Percentiles rank a stretch among this genome's conserved stretches.
Evolutionary conservation across 345 rosid genomes (phyloP).

Genomic region (Leavenworthia alabamica): DNA sequence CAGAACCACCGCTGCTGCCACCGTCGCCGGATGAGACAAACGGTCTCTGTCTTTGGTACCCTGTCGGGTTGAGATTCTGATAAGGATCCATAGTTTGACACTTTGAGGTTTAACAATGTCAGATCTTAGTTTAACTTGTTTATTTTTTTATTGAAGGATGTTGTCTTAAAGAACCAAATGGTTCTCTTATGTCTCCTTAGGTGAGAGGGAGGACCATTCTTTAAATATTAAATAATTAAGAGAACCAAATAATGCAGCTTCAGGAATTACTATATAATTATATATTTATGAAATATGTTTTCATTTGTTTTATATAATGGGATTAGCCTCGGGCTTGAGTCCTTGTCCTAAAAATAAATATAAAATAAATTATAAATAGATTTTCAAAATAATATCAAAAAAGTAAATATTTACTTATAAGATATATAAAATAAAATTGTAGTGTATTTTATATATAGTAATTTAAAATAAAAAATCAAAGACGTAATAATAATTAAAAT

Average conservation of each 20-base stretch:
- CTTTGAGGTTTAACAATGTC: constrained; percentile 21
- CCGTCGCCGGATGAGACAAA: constrained; percentile 13
- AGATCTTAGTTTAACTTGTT: constrained; percentile 17
- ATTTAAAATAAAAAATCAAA: too few species aligned
- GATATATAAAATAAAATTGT: too few species aligned
- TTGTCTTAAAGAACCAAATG: constrained; percentile 29
- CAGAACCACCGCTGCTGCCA: constrained; percentile 21
- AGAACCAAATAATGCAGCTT: constrained; percentile 31
- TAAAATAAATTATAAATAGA: too few species aligned
- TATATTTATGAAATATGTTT: background rate
- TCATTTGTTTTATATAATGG: background rate
- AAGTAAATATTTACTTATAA: too few species aligned
- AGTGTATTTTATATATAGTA: too few species aligned
- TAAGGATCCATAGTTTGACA: constrained; percentile 27
- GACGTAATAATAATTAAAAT: too few species aligned
- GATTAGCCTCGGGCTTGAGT: constrained; percentile 1
- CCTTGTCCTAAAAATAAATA: too few species aligned
- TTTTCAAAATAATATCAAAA: too few species aligned
- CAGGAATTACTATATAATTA: background rate
- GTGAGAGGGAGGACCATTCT: constrained; percentile 26
- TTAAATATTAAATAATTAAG: constrained; percentile 13
- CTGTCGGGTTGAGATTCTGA: constrained; percentile 8
- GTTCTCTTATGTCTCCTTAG: constrained; percentile 23
- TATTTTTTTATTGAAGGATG: background rate
- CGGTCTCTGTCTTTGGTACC: constrained; percentile 19